Evolutionary conservation across 805 yeast species (phyloP).

Genomic region (Torulaspora indica): DNA sequence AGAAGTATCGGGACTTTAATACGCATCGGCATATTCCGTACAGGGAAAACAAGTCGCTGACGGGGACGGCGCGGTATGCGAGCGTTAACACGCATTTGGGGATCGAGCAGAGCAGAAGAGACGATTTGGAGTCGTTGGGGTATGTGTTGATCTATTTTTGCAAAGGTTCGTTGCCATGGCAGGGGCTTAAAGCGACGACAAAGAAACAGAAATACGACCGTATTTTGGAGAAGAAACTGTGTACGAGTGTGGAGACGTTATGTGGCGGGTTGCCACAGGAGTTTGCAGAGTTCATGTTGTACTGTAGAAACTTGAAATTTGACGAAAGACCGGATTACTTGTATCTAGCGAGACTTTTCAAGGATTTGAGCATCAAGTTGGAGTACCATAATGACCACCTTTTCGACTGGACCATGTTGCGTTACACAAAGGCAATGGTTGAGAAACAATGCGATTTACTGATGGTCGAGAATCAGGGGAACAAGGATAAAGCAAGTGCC

Average conservation of each 20-base stretch:
- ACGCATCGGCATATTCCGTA: constrained; percentile 93
- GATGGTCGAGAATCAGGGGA: constrained; percentile 10
- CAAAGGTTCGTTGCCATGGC: constrained; percentile 97
- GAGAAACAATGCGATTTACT: constrained; percentile 30
- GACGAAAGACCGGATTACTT: constrained; percentile 96
- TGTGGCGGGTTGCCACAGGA: constrained; percentile 91
- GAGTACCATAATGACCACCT: constrained; percentile 89
- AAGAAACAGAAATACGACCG: constrained; percentile 96
- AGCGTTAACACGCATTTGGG: constrained; percentile 94
- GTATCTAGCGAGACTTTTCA: constrained; percentile 79
- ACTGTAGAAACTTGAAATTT: constrained; percentile 83
- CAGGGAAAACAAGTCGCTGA: constrained; percentile 90
- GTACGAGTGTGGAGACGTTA: constrained; percentile 77
- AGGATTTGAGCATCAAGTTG: constrained; percentile 83
- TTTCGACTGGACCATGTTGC: constrained; percentile 86
- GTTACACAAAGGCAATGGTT: constrained; percentile 37
- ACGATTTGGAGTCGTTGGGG: constrained; percentile 91
- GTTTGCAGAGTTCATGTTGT: constrained; percentile 80
- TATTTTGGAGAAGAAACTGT: constrained; percentile 90
- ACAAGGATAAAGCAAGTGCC: constrained; percentile 9
- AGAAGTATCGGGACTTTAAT: constrained; percentile 89
- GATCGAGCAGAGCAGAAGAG: constrained; percentile 93
- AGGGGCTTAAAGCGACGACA: constrained; percentile 93
- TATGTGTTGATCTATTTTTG: constrained; percentile 92
- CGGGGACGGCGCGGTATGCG: constrained; percentile 97